These are phyloP conservation scores for Tremella mesenterica DNA, from an alignment of 768 basidiomycete species.

Conservation along the genomic window DNA sequence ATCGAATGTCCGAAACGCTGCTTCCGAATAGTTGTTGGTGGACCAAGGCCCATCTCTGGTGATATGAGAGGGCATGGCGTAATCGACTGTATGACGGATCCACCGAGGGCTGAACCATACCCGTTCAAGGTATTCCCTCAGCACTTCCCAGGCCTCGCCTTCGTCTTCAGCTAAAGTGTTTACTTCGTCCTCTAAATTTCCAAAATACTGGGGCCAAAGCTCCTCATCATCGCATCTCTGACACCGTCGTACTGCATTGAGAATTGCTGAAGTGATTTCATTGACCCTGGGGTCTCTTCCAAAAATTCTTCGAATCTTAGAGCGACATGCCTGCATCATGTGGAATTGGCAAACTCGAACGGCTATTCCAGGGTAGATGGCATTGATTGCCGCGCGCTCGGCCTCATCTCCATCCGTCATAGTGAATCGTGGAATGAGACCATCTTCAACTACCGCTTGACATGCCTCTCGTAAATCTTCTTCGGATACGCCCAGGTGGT, in stretches of 20 bases:
- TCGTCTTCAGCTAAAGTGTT: neutral
- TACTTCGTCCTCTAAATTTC: neutral
- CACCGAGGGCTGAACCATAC: slow-evolving; percentile 8
- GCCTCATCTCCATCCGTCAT: slow-evolving; percentile 12
- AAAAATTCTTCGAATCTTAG: neutral
- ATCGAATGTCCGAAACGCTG: slow-evolving; percentile 5
- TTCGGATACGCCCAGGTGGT: neutral
- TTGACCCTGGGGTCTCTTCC: neutral
- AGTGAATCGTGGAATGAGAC: neutral
- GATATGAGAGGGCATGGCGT: slow-evolving; percentile 2
- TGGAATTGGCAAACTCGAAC: slow-evolving; percentile 13
- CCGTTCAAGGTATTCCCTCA: neutral
- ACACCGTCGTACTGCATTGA: slow-evolving; percentile 2
- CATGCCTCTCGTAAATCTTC: neutral
- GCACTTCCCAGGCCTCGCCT: neutral
- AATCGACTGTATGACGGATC: slow-evolving; percentile 4
- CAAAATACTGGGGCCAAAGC: slow-evolving; percentile 3
- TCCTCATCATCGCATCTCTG: neutral
- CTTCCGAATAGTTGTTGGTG: slow-evolving; percentile 9
- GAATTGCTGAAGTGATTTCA: neutral
- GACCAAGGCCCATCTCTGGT: slow-evolving; percentile 13
- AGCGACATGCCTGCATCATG: slow-evolving; percentile 9
- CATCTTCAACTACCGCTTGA: neutral
- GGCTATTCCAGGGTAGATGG: neutral
- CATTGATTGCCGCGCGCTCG: slow-evolving; percentile 1